phyloP scores from a whole-genome alignment of 2,329 filamentous ascomycete species.

The Phaeophleospora eucalypticola region DNA sequence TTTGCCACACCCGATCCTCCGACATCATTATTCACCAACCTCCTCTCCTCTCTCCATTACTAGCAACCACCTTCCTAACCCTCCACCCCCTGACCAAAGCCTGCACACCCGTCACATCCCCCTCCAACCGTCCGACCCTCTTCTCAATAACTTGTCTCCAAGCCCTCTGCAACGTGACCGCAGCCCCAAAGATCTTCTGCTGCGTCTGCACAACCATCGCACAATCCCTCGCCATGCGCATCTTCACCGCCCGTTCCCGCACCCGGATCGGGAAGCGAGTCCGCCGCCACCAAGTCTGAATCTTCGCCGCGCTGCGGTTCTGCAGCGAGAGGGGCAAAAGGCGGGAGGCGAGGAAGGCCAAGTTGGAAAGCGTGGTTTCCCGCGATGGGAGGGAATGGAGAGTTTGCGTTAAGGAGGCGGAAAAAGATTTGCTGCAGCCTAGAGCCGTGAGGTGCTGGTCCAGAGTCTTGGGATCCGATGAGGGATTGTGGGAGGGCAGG shows the following conservation, averaged over 20 bases:
- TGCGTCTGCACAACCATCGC: slow-evolving; percentile 44
- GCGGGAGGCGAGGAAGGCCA: slow-evolving; percentile 58
- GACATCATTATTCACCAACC: no score
- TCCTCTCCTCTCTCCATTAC: no score
- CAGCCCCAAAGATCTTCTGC: slow-evolving; percentile 39
- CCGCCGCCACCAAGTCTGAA: slow-evolving; percentile 52
- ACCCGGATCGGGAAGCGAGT: neutral
- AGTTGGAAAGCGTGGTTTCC: slow-evolving; percentile 53
- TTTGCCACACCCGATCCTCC: no score
- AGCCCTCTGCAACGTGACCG: slow-evolving; percentile 42
- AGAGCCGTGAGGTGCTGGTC: slow-evolving; percentile 37
- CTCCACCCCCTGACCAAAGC: slow-evolving; percentile 40
- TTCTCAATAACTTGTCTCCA: slow-evolving; percentile 40
- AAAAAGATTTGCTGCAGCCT: slow-evolving; percentile 44
- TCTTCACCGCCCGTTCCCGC: slow-evolving; percentile 27
- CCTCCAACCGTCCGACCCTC: slow-evolving; percentile 35
- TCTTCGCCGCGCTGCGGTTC: slow-evolving; percentile 48
- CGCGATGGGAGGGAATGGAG: slow-evolving; percentile 45
- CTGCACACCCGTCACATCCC: slow-evolving; percentile 41
- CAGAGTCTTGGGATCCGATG: slow-evolving; percentile 15
- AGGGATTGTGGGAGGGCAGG: slow-evolving; percentile 26
- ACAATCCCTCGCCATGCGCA: slow-evolving; percentile 45
- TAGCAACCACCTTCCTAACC: no score
- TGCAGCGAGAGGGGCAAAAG: slow-evolving; percentile 50
- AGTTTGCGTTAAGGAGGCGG: slow-evolving; percentile 39